Percentiles rank a stretch among this genome's conserved stretches.
Evolutionary conservation across 495 filamentous ascomycete species (phyloP).

Genomic region (Talaromyces liani): DNA sequence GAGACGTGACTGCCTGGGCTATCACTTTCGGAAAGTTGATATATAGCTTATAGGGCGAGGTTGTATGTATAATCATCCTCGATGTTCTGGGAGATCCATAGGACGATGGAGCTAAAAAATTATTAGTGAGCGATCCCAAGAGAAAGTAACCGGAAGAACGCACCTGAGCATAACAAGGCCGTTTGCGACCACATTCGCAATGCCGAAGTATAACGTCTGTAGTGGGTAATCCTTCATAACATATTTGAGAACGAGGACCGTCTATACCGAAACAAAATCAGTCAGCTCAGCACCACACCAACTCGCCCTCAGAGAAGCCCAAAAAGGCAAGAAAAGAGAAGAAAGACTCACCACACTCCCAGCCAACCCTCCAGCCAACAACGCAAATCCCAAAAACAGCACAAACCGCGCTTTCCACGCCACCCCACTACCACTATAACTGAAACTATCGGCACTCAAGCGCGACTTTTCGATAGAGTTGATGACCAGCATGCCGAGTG

Average conservation of each 20-base stretch:
- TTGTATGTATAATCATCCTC: slow-evolving; percentile 99
- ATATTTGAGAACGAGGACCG: slow-evolving; percentile 88
- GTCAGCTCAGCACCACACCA: not conserved
- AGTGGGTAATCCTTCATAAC: slow-evolving; percentile 69
- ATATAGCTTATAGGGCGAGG: slow-evolving; percentile 60
- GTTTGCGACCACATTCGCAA: slow-evolving; percentile 88
- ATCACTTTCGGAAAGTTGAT: not conserved
- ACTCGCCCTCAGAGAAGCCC: not conserved
- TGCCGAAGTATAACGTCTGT: slow-evolving; percentile 85
- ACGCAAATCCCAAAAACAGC: slow-evolving; percentile 90
- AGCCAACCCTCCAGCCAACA: slow-evolving; percentile 89
- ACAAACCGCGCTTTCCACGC: slow-evolving; percentile 96
- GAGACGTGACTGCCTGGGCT: not conserved
- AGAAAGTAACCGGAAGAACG: slow-evolving; percentile 18
- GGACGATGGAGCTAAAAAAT: slow-evolving; percentile 61
- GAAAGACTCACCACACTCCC: slow-evolving; percentile 60
- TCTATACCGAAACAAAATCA: slow-evolving; percentile 25
- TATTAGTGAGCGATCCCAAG: slow-evolving; percentile 12
- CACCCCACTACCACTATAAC: slow-evolving; percentile 77
- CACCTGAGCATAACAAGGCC: slow-evolving; percentile 81
- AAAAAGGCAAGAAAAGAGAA: not conserved
- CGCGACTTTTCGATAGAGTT: slow-evolving; percentile 94
- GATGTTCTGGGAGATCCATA: slow-evolving; percentile 98
- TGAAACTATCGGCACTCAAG: slow-evolving; percentile 77
- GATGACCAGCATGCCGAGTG: slow-evolving; percentile 96